phyloP scores from a whole-genome alignment of 129 eudicot species.

The Tagetes patula region DNA sequence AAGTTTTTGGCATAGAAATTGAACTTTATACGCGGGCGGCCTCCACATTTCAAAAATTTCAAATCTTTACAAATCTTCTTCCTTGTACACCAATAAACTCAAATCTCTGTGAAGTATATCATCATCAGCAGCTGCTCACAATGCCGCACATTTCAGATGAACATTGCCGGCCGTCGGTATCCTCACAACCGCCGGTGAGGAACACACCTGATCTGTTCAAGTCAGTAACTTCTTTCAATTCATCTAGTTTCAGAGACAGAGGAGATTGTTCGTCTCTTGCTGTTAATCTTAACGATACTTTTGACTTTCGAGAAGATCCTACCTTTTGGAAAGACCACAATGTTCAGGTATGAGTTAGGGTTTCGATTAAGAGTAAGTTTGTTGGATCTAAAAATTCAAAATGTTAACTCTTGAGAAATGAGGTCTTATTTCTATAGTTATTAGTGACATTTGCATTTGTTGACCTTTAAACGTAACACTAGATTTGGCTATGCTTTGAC shows the following conservation, averaged over 20 bases:
- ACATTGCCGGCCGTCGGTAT: slow-evolving; percentile 33
- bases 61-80: slow-evolving; percentile 17
- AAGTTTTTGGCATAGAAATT: too few species aligned
- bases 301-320: slow-evolving; percentile 86
- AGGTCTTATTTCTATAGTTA: too few species aligned
- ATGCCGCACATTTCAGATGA: slow-evolving; percentile 60
- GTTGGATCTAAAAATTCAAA: too few species aligned
- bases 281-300: slow-evolving; percentile 45
- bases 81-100: slow-evolving; percentile 15
- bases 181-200: slow-evolving; percentile 33
- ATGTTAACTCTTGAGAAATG: too few species aligned
- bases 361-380: neutral
- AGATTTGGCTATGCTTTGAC: neutral
- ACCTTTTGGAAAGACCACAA: slow-evolving; percentile 94
- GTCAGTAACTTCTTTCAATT: slow-evolving; percentile 34
- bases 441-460: too few species aligned
- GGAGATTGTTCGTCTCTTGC: slow-evolving; percentile 36
- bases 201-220: slow-evolving; percentile 57
- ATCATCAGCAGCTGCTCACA: slow-evolving; percentile 22
- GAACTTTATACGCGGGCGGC: slow-evolving; percentile 6
- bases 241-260: slow-evolving; percentile 39
- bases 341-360: slow-evolving; percentile 67
- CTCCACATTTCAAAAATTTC: slow-evolving; percentile 33
- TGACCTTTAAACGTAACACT: too few species aligned
- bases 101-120: slow-evolving; percentile 1